Conservation (phyloP, 208 protist species). For the Novymonas esmeraldas region DNA sequence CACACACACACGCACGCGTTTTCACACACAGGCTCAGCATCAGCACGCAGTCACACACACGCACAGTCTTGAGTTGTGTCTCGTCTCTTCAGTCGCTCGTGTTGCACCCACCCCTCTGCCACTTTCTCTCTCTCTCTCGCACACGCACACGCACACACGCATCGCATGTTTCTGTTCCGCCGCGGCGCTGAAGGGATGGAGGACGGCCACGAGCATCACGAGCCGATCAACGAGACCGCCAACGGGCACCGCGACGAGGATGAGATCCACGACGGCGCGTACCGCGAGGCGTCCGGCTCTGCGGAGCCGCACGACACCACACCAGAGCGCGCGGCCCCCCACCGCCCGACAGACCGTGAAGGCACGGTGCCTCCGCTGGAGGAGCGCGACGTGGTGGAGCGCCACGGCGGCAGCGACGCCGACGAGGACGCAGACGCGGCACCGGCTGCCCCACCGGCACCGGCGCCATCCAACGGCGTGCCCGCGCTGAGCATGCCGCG, state of each 20-base stretch:
- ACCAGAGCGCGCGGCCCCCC: neutral
- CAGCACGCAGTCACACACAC: neutral
- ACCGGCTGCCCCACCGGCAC: slow-evolving; percentile 4
- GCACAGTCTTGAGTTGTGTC: no score
- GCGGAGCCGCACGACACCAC: neutral
- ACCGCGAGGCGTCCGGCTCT: neutral
- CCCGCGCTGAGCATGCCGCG: slow-evolving; percentile 10
- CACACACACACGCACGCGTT: neutral
- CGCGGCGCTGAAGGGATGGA: slow-evolving; percentile 12
- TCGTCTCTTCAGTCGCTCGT: no score
- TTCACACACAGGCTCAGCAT: neutral
- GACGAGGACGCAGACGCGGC: slow-evolving; percentile 13
- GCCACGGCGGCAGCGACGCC: slow-evolving; percentile 1
- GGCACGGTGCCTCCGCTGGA: slow-evolving; percentile 18
- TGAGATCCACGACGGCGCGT: neutral
- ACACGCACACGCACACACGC: neutral
- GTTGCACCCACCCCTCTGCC: neutral
- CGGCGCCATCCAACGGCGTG: neutral
- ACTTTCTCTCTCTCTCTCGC: neutral
- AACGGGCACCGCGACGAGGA: neutral
- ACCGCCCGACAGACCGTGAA: neutral
- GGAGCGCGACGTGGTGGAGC: neutral
- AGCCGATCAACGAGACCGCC: neutral
- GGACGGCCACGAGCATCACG: slow-evolving; percentile 3
- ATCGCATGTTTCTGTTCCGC: slow-evolving; percentile 19